Evolutionary conservation across 805 yeast species (phyloP).

Genomic region (Komagataella ulmi): DNA sequence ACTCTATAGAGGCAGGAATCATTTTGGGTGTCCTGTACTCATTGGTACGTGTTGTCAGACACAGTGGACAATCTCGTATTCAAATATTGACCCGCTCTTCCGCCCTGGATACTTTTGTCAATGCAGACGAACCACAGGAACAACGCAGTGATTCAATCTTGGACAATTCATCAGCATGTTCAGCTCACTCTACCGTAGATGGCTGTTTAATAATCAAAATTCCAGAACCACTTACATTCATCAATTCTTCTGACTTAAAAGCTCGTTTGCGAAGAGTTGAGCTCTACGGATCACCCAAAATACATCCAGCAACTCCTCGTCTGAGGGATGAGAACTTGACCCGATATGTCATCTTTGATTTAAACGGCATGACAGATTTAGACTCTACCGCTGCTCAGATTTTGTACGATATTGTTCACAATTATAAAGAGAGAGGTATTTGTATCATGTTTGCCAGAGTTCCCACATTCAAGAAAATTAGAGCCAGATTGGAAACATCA

Average conservation of each 20-base stretch:
- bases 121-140: slow-evolving; percentile 38
- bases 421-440: slow-evolving; percentile 41
- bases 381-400: slow-evolving; percentile 76
- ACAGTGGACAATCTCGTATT: slow-evolving; percentile 71
- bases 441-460: slow-evolving; percentile 50
- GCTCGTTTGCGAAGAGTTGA: slow-evolving; percentile 58
- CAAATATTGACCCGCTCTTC: slow-evolving; percentile 67
- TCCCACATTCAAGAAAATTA: slow-evolving; percentile 30
- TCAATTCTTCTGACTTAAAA: slow-evolving; percentile 69
- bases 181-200: slow-evolving; percentile 24
- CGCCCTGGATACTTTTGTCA: slow-evolving; percentile 47
- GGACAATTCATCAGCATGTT: not conserved
- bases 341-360: slow-evolving; percentile 54
- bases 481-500: slow-evolving; percentile 35
- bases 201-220: slow-evolving; percentile 70
- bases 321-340: slow-evolving; percentile 30
- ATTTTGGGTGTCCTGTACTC: slow-evolving; percentile 79
- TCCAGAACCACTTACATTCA: slow-evolving; percentile 83
- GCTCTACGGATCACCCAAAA: slow-evolving; percentile 56
- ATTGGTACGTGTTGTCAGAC: slow-evolving; percentile 63
- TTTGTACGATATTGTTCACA: slow-evolving; percentile 41
- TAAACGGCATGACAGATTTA: slow-evolving; percentile 69
- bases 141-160: not conserved
- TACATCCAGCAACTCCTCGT: slow-evolving; percentile 65
- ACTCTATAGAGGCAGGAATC: slow-evolving; percentile 83